Evolutionary conservation across 805 yeast genomes (phyloP), one percentile per base, ranked within the genome.

Genomic region (Sugiyamaella boreocaroliniensis): DNA sequence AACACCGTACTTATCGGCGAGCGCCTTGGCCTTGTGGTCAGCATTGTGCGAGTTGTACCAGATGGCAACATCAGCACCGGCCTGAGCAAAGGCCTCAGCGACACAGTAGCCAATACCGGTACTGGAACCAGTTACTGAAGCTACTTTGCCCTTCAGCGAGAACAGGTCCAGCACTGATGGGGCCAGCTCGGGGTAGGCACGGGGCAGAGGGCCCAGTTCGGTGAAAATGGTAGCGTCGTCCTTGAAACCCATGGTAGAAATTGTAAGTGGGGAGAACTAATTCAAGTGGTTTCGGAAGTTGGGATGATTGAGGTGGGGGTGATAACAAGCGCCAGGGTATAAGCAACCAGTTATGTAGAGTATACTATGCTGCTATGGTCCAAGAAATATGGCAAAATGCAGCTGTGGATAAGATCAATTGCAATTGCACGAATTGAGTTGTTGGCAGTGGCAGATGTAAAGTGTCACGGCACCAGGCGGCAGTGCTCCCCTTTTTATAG

Each of bases 81-180:
- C 92, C 70, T 86, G 92, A 48, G 89, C 85, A 62, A 75, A 86
- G 1, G 89, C 90, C 67, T 81, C 86, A 44, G 95, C 95, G 37
- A 86, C 85, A 4, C 86, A 87, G 60, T 68, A 78, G 14, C 96
- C 96, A 58, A 88, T 87, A 34, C 96, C 96, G 45, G 85, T 76
- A 15, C 90, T 82, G 11, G 88, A 86, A 45, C 96, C 96, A n/a
- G 95, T 85, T 54, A 88, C 79, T 3, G 86, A 80, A 26, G 95
- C 93, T 12, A 83, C 84, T 69, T 86, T 87, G 26, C 93, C 95
- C 70, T 83, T 83, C 55, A 88, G 76, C 2, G 88, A 82, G 69
- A 88, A 86, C 58, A 85, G 73, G 56, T 85, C 90, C 57, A 83
- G 69, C 37, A 83, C 81, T 63, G 75, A 69, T 50, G 71, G 68